Conservation (phyloP, 2,329 filamentous ascomycete species). For the Aaosphaeria arxii region DNA sequence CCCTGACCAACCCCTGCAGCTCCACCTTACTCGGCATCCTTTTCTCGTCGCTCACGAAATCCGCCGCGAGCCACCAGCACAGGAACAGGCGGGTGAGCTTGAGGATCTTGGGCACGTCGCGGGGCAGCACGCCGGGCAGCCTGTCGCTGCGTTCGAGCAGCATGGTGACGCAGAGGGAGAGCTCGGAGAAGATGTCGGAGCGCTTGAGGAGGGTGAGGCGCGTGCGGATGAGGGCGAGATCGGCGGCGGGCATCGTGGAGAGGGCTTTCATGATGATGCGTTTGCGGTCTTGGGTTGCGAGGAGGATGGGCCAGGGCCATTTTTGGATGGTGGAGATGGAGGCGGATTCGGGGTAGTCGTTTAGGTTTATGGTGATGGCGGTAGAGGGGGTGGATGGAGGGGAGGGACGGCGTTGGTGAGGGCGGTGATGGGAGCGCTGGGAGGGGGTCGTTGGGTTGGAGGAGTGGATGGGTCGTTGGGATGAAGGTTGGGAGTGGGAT, state of each 20-base stretch:
- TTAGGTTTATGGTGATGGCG: too few species aligned
- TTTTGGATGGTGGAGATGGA: conserved; percentile 20
- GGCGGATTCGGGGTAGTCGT: conserved; percentile 15
- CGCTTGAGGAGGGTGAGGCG: conserved; percentile 18
- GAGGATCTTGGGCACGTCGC: conserved; percentile 22
- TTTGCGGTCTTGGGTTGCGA: conserved; percentile 40
- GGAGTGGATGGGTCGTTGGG: too few species aligned
- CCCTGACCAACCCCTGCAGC: conserved; percentile 14
- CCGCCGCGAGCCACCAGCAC: conserved; percentile 32
- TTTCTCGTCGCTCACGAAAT: conserved; percentile 8
- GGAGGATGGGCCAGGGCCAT: conserved; percentile 37
- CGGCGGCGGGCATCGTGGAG: conserved; percentile 19
- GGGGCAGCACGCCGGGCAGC: conserved; percentile 22
- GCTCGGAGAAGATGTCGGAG: conserved; percentile 18
- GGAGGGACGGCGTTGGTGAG: too few species aligned
- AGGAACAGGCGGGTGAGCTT: conserved; percentile 28
- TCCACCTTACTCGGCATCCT: conserved; percentile 5
- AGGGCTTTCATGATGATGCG: conserved; percentile 45
- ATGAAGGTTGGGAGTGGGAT: too few species aligned
- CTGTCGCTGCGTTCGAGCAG: conserved; percentile 11
- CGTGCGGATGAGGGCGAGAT: conserved; percentile 18
- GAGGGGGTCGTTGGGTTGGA: too few species aligned
- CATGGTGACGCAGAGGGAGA: conserved; percentile 22
- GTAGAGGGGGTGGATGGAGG: too few species aligned
- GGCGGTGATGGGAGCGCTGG: too few species aligned